Evolutionary conservation across 1,284 basidiomycete genomes (phyloP).

Genomic region (Hemileccinum hortonii): DNA sequence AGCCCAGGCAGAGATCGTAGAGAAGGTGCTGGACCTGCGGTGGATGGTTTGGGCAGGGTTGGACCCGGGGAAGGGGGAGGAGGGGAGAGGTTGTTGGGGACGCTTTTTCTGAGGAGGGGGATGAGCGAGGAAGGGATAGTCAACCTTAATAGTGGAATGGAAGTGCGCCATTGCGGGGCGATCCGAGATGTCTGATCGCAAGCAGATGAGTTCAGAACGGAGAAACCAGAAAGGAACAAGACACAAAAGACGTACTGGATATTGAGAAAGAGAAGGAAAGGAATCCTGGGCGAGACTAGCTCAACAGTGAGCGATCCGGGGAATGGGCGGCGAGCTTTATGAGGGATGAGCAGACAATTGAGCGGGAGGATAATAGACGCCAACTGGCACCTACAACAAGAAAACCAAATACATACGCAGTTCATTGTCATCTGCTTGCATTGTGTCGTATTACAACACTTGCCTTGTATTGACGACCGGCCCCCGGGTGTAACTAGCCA

Average conservation of each 20-base stretch:
- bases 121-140: constrained; percentile 42
- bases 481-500: too few species aligned
- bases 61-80: constrained; percentile 9
- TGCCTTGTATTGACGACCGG: constrained; percentile 16
- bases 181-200: constrained; percentile 5
- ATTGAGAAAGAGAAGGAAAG: neutral
- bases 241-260: constrained; percentile 1
- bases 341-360: constrained; percentile 25
- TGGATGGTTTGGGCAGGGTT: constrained; percentile 6
- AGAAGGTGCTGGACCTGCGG: constrained; percentile 39
- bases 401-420: constrained; percentile 1
- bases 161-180: constrained; percentile 12
- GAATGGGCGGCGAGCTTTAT: constrained; percentile 14
- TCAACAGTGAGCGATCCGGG: constrained; percentile 8
- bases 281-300: constrained; percentile 19
- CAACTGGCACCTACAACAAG: constrained; percentile 20
- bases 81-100: constrained; percentile 19
- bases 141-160: constrained; percentile 15
- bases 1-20: constrained; percentile 54
- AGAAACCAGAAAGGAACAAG: constrained; percentile 4
- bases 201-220: constrained; percentile 6
- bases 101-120: constrained; percentile 41
- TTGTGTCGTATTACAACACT: constrained; percentile 28
- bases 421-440: neutral
- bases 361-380: constrained; percentile 2